Base-by-base conservation (phyloP, 164 flowering plant genomes). In the Macadamia integrifolia region DNA sequence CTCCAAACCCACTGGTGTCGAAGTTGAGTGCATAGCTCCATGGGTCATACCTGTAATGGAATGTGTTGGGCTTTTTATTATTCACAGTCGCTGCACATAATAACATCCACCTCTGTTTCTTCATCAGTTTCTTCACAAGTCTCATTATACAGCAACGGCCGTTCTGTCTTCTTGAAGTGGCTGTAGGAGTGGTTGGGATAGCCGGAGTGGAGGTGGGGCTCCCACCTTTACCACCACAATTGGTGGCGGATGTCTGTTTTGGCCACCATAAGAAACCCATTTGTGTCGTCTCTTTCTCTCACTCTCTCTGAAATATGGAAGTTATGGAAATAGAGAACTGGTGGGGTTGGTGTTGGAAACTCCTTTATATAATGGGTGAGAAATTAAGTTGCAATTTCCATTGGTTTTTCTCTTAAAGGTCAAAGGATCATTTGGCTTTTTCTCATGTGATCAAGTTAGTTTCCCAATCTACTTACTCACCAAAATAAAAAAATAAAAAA, bases 1-100 rank as follows among this genome's bases (percentile, higher is more conserved):
- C 66, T 10, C 82, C 80, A 7, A 73, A 72, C n/a, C 77, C 76
- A 63, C 75, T 71, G 0, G 74, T 46, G 42, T 88, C 92, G 44
- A 88, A 88, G 81, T 88, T 86, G 40, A 82, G 81, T 11, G 92
- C 74, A 43, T 86, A 88, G 71, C 92, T 88, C 67, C 71, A 15
- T 5, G 88, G 87, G 64, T 86, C 92, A 61, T 88, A 88, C 28
- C 75, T 77, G 71, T 85, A 84, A 35, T 82, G 80, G 67, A 79
- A 76, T 11, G 83, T 58, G n/a, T 64, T n/a, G 23, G 23, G 23
- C 23, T 23, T 23, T 23, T 23, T 23, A 23, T 23, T 23, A 23
- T 23, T 23, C 23, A 23, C 23, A 23, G 23, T 23, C 23, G 13
- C 46, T 64, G n/a, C 66, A 72, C 23, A 74, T 69, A 6, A 65